Base-by-base conservation (phyloP, 306 rosid genomes). In the Hippophae rhamnoides region DNA sequence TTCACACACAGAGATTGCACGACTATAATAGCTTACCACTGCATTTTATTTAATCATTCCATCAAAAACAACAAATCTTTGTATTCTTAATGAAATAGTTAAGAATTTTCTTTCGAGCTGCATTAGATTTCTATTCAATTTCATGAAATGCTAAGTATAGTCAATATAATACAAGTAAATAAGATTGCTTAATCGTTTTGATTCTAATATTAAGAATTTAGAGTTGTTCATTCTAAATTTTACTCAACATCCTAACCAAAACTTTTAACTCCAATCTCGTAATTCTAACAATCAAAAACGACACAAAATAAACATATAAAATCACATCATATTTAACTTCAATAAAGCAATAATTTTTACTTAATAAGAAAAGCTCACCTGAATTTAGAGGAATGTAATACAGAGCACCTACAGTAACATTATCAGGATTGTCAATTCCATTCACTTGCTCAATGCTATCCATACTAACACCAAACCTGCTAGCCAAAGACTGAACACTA, bases 401-500 rank as follows among this genome's bases (percentile, higher is more conserved):
- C 42, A 92, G 78, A 41, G 96, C 81, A 57, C 90, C 96, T 8
- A 77, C 86, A 46, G 96, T 80, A 59, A 82, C 89, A 80, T 92
- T 92, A 74, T 84, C 86, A 27, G 96, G 96, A 77, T 79, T 74
- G 27, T 26, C 72, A 48, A 92, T 81, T 56, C 86, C 94, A 77
- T 92, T 92, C 7, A 88, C 82, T 40, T 48, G 62, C 81, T 92
- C 99, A 67, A 92, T 88, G 55, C 82, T 88, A 77, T 80, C 95
- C 99, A 92, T 92, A 56, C 95, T 92, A 56, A 92, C 96, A 55
- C 99, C 99, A 57, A 92, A 92, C 50, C 99, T 72, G 52, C 99
- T 88, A 2, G 99, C 87, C 75, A 92, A 66, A 46, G 96, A 83
- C 68, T 73, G 83, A 50, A 88, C 64, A 52, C 85, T 78, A 18